These are phyloP conservation scores for Sphaerostilbella broomeana DNA, from an alignment of 2,329 filamentous ascomycete species.

Conservation along the genomic window DNA sequence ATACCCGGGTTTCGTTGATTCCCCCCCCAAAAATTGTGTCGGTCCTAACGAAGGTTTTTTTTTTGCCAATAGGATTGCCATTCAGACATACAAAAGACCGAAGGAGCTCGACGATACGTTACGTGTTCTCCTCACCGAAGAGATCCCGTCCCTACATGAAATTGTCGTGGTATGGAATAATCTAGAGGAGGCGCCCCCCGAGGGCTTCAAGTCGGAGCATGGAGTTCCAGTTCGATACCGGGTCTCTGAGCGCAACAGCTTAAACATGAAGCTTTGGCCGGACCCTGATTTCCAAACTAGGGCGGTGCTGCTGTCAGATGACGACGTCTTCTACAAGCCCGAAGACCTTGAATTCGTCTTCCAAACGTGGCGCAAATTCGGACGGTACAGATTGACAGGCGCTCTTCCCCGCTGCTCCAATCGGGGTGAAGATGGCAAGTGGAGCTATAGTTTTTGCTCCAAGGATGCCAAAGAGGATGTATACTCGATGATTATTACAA, in stretches of 20 bases:
- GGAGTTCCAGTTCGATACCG: slow-evolving; percentile 23
- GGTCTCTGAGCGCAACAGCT: slow-evolving; percentile 18
- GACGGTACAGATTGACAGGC: slow-evolving; percentile 13
- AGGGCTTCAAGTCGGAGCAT: slow-evolving; percentile 16
- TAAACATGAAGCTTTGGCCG: slow-evolving; percentile 22
- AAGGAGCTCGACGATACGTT: slow-evolving; percentile 22
- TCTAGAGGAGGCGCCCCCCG: slow-evolving; percentile 18
- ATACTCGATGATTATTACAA: slow-evolving; percentile 33
- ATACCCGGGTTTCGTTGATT: too few species aligned
- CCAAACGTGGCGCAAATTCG: slow-evolving; percentile 20
- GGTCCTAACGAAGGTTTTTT: slow-evolving; percentile 1
- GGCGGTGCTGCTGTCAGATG: slow-evolving; percentile 22
- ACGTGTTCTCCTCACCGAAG: slow-evolving; percentile 15
- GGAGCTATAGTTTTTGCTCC: slow-evolving; percentile 29
- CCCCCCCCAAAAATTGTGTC: not conserved
- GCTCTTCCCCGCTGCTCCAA: slow-evolving; percentile 29
- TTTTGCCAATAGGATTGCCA: slow-evolving; percentile 22
- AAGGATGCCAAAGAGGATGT: slow-evolving; percentile 19
- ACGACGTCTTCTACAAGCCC: slow-evolving; percentile 22
- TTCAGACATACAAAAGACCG: slow-evolving; percentile 22
- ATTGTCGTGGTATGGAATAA: slow-evolving; percentile 25
- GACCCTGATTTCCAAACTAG: slow-evolving; percentile 19
- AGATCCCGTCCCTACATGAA: slow-evolving; percentile 23
- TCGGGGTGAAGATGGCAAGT: slow-evolving; percentile 20
- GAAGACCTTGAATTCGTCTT: slow-evolving; percentile 23